A percentile compares a stretch with the other conserved stretches of the same genome.
Evolutionary conservation across 1,284 basidiomycete species (phyloP).

Genomic region (Agaricales sp.): DNA sequence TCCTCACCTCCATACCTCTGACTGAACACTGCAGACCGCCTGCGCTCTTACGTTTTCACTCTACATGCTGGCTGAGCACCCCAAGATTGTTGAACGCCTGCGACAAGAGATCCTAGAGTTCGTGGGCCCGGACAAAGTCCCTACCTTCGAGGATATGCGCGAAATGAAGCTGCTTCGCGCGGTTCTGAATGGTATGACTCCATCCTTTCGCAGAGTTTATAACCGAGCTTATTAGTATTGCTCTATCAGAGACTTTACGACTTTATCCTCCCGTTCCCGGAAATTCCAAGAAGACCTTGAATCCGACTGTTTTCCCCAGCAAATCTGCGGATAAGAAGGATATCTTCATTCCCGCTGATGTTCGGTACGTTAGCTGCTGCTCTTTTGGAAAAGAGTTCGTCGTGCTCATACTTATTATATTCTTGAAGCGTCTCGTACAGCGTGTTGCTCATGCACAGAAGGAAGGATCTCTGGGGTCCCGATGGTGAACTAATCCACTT

Average conservation of each 20-base stretch:
- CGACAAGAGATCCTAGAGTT: constrained; percentile 27
- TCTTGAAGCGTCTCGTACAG: constrained; percentile 7
- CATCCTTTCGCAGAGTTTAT: not conserved
- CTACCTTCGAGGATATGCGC: constrained; percentile 28
- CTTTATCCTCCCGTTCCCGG: constrained; percentile 29
- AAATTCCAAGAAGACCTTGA: constrained; percentile 14
- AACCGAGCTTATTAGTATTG: too few relatives aligned
- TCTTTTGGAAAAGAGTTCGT: too few relatives aligned
- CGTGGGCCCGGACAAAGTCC: constrained; percentile 19
- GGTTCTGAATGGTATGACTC: constrained; percentile 18
- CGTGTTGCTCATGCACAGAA: constrained; percentile 14
- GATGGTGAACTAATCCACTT: constrained; percentile 12
- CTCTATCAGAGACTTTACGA: constrained; percentile 27
- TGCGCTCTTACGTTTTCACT: constrained; percentile 14
- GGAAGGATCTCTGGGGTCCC: constrained; percentile 19
- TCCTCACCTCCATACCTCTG: constrained; percentile 39
- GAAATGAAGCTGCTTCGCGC: constrained; percentile 27
- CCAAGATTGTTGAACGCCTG: constrained; percentile 25
- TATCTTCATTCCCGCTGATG: constrained; percentile 1
- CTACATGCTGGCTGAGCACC: constrained; percentile 46
- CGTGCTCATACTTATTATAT: not conserved
- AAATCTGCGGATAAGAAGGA: not conserved
- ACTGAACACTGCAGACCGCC: not conserved
- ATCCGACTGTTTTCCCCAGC: not conserved
- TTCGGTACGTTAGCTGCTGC: not conserved